A percentile compares a stretch with the other conserved stretches of the same genome.
Conservation (phyloP, 2,329 filamentous ascomycete genomes). For the Trichoderma asperellum region DNA sequence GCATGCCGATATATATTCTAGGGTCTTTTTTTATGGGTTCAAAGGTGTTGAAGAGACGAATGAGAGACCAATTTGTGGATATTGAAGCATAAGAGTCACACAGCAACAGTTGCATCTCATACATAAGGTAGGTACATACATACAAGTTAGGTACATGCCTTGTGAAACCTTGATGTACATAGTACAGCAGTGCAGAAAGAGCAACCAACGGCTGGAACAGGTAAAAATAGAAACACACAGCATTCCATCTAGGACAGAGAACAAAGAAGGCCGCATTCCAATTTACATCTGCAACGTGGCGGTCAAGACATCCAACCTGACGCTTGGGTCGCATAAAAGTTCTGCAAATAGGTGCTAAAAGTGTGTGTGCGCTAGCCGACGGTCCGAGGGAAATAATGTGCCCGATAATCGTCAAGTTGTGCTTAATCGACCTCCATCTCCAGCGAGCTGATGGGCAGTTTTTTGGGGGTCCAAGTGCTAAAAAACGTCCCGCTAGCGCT, state of each 20-base stretch:
- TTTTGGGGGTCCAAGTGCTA: neutral
- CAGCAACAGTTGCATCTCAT: neutral
- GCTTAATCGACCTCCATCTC: neutral
- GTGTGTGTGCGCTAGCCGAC: neutral
- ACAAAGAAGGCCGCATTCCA: neutral
- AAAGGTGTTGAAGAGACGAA: neutral
- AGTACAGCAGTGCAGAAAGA: neutral
- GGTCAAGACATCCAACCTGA: neutral
- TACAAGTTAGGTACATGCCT: too few species aligned
- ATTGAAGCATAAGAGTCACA: neutral
- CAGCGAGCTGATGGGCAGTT: neutral
- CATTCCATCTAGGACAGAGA: neutral
- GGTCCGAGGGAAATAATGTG: neutral
- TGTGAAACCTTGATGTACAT: neutral
- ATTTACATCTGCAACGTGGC: neutral
- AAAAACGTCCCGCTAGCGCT: neutral
- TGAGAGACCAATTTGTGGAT: neutral
- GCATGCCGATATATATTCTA: slow-evolving; percentile 9
- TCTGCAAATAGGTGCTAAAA: neutral
- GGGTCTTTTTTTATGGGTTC: slow-evolving; percentile 7
- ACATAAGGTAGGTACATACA: too few species aligned
- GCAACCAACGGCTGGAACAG: neutral
- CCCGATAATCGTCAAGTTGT: too few species aligned
- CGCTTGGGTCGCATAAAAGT: neutral
- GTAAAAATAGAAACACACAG: neutral